Conservation (phyloP, 2,329 filamentous ascomycete genomes). For the Cadophora sp. region DNA sequence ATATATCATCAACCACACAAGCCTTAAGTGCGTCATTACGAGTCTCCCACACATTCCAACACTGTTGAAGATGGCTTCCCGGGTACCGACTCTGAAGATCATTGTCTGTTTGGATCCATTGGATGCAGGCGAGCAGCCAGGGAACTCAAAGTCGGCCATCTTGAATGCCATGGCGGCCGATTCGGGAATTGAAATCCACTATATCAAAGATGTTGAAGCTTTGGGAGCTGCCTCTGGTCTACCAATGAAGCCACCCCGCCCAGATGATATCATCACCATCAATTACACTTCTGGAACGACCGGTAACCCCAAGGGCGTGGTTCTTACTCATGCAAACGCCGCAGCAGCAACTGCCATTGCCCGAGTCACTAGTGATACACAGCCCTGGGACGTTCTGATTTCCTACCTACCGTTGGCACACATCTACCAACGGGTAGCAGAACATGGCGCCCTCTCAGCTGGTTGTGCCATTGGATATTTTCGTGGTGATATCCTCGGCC, state of each 20-base stretch:
- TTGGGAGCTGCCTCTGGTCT: slow-evolving; percentile 75
- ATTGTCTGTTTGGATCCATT: slow-evolving; percentile 88
- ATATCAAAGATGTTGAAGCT: slow-evolving; percentile 80
- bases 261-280: slow-evolving; percentile 84
- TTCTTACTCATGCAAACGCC: slow-evolving; percentile 82
- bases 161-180: slow-evolving; percentile 77
- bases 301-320: slow-evolving; percentile 81
- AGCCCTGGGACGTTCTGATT: slow-evolving; percentile 66
- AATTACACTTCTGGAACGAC: slow-evolving; percentile 92
- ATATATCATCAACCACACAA: slow-evolving; percentile 93
- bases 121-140: slow-evolving; percentile 76
- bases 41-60: slow-evolving; percentile 82
- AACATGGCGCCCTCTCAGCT: slow-evolving; percentile 75
- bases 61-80: slow-evolving; percentile 79
- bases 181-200: slow-evolving; percentile 79
- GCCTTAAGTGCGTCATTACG: slow-evolving; percentile 76
- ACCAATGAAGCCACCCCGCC: slow-evolving; percentile 72
- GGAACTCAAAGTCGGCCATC: slow-evolving; percentile 80
- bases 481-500: slow-evolving; percentile 84
- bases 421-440: slow-evolving; percentile 87
- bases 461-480: slow-evolving; percentile 88
- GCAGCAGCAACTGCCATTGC: slow-evolving; percentile 73
- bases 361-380: slow-evolving; percentile 59
- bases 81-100: slow-evolving; percentile 81
- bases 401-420: slow-evolving; percentile 95